Percentiles rank a stretch among this genome's conserved stretches.
Evolutionary conservation across 768 basidiomycete species (phyloP).

Genomic region (Termitomyces sp.): DNA sequence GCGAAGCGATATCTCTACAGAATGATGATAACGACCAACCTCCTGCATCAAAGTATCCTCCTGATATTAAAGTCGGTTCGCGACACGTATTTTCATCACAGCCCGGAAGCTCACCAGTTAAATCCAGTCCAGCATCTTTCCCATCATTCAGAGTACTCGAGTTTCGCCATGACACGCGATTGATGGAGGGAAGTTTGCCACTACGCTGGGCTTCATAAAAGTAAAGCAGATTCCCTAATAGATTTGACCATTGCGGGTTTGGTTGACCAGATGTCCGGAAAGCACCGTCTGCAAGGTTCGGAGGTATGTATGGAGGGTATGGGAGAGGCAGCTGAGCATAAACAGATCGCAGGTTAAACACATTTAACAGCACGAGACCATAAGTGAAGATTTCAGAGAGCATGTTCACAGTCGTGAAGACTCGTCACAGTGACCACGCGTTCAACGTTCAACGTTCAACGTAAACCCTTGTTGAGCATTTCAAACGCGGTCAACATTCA

Average conservation of each 20-base stretch:
- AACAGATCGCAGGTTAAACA: constrained; percentile 19
- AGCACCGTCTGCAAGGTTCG: constrained; percentile 52
- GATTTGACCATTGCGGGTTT: constrained; percentile 76
- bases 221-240: constrained; percentile 77
- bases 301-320: constrained; percentile 59
- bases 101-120: constrained; percentile 45
- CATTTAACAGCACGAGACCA: constrained; percentile 16
- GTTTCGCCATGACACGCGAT: constrained; percentile 86
- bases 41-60: constrained; percentile 91
- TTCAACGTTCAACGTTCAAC: background rate
- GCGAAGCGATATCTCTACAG: background rate
- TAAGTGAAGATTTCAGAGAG: constrained; percentile 17
- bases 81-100: background rate
- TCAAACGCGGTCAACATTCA: background rate
- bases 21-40: constrained; percentile 37
- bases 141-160: constrained; percentile 77
- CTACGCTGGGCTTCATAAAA: constrained; percentile 93
- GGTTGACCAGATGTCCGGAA: constrained; percentile 41
- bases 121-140: constrained; percentile 62
- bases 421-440: background rate
- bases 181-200: constrained; percentile 60
- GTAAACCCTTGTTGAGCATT: background rate
- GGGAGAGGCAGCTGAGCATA: constrained; percentile 61
- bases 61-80: constrained; percentile 18
- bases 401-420: constrained; percentile 6